These are phyloP conservation scores for Podila epicladia DNA, from an alignment of 192 early-diverging fungal species.

Conservation along the genomic window DNA sequence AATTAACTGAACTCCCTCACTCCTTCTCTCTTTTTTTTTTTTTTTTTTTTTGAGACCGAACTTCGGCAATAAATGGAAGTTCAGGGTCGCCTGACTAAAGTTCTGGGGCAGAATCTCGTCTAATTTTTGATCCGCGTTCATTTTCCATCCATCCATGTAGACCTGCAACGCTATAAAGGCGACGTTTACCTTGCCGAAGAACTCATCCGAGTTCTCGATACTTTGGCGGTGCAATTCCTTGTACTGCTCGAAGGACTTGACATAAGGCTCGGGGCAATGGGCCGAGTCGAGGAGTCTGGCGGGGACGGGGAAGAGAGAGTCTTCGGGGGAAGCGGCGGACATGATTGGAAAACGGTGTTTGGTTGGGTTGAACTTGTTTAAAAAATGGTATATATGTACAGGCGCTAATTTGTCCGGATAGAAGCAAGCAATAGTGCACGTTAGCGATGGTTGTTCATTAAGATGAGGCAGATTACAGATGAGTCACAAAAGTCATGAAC, in stretches of 20 bases:
- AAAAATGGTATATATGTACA: not conserved
- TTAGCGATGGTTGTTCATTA: no score
- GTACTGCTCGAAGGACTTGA: conserved; percentile 83
- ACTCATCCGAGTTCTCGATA: conserved; percentile 80
- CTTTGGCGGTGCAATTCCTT: conserved; percentile 81
- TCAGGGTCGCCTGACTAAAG: conserved; percentile 3
- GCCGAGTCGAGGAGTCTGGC: conserved; percentile 66
- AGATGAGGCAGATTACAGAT: no score
- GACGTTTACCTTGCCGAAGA: conserved; percentile 80
- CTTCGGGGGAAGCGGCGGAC: conserved; percentile 13
- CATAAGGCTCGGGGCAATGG: conserved; percentile 71
- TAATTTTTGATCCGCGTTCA: conserved; percentile 2
- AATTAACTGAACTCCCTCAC: no score
- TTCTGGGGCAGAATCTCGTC: not conserved
- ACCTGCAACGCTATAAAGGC: no score
- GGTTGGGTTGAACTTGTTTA: not conserved
- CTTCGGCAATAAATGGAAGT: conserved; percentile 1
- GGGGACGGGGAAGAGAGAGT: conserved; percentile 60
- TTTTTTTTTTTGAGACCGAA: not conserved
- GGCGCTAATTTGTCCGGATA: not conserved
- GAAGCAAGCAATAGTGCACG: not conserved
- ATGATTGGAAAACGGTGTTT: conserved; percentile 4
- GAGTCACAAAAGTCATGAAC: no score
- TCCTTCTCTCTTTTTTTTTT: not conserved
- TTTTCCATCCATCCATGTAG: not conserved